Base-by-base conservation (phyloP, 2,329 filamentous ascomycete species). In the Aspergillus hiratsukae region DNA sequence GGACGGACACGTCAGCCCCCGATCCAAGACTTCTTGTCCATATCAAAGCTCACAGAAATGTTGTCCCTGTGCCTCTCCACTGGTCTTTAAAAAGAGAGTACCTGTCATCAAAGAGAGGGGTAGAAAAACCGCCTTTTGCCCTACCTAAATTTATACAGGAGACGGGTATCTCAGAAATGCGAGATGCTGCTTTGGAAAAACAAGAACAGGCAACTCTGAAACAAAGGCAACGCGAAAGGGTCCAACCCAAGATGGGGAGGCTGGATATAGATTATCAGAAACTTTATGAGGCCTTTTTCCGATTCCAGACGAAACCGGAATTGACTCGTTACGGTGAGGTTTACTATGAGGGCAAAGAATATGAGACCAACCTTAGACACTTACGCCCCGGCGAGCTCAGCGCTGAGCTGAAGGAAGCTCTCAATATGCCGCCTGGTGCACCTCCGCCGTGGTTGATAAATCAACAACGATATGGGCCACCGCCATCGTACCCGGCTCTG, bases 261-360 rank as follows among this genome's bases (percentile, higher is more conserved):
- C 81, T 99, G 51, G 94, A 99, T 72, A 97, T 99, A 64, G 94
- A 99, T 75, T 99, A 99, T 74, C 91, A 96, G 71, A 97, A 94
- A 73, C 85, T 97, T 54, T 97, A 97, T 76, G 94, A 97, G 71
- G 94, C 94, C 3, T 99, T 99, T 80, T 99, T 99, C 80, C 86
- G 91, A 58, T 95, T 96, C 71, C 94, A 99, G 77, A 96, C 91
- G 43, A 99, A 99, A 76, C 94, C 94, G 0, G 87, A 91, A 65
- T 78, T 99, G 61, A 97, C 94, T 31, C 85, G 92, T 46, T 99
- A 96, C 66, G 94, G 94, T 43, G 94, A 99, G 74, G 92, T 99
- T n/a, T 99, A 99, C 75, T 97, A 97, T 72, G 94, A 99, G 75
- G 94, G 94, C 70, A 99, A 99, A 74, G 94, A 99, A 72, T 94